Evolutionary conservation across 2,329 filamentous ascomycete species (phyloP).

Genomic region (Fusarium sp.): DNA sequence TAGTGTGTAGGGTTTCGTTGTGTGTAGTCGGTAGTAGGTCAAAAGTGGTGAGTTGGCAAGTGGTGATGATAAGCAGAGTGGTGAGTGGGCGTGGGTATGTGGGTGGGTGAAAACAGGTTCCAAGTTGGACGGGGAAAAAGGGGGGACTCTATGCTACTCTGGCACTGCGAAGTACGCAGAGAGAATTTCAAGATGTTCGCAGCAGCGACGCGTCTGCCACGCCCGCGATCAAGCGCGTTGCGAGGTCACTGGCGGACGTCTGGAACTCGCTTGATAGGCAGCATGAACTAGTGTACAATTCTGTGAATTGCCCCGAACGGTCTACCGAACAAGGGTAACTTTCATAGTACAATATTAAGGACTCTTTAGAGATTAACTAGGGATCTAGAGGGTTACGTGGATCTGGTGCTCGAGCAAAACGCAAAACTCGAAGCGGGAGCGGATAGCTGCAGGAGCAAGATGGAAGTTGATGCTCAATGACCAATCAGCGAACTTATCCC

Average conservation of each 20-base stretch:
- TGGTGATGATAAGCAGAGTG: too few species aligned
- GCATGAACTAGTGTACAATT: neutral
- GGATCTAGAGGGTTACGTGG: neutral
- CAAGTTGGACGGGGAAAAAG: neutral
- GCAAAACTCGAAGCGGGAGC: neutral
- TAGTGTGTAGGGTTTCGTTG: too few species aligned
- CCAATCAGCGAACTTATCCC: rapidly evolving
- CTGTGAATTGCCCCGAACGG: rapidly evolving
- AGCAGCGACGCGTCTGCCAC: neutral
- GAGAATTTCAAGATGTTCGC: neutral
- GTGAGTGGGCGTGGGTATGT: neutral
- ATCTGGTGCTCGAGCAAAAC: neutral
- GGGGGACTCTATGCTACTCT: neutral
- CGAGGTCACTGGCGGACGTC: neutral
- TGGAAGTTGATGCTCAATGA: neutral
- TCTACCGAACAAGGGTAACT: neutral
- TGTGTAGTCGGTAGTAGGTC: too few species aligned
- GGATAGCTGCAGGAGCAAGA: neutral
- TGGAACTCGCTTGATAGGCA: neutral
- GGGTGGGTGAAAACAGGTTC: neutral
- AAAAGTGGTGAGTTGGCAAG: too few species aligned
- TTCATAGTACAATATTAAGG: neutral
- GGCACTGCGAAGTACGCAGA: neutral
- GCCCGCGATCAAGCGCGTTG: neutral
- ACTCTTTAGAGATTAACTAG: too few species aligned